These are phyloP conservation scores for Ogataea philodendri DNA, from an alignment of 805 yeast genomes.

Conservation along the genomic window DNA sequence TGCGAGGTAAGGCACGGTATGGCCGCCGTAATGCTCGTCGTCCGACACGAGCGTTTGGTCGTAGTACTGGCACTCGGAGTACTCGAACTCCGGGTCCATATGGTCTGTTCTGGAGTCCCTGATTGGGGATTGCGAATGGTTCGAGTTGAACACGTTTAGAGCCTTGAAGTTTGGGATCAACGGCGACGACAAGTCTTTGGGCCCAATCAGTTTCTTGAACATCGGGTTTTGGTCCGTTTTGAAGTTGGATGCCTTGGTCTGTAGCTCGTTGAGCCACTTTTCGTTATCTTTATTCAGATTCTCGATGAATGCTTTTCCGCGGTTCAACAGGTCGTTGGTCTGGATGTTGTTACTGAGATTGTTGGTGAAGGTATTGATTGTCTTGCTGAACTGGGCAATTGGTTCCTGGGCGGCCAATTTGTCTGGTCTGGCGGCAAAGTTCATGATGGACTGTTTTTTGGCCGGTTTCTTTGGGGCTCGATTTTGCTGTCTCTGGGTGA, in stretches of 20 bases:
- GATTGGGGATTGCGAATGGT: too few relatives aligned
- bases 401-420: slow-evolving; percentile 1
- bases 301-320: slow-evolving; percentile 28
- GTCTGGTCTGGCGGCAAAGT: slow-evolving; percentile 2
- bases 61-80: slow-evolving; percentile 26
- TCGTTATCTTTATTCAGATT: slow-evolving; percentile 27
- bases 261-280: slow-evolving; percentile 23
- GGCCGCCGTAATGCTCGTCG: slow-evolving; percentile 9
- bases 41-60: slow-evolving; percentile 17
- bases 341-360: slow-evolving; percentile 26
- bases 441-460: slow-evolving; percentile 12
- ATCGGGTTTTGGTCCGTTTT: slow-evolving; percentile 12
- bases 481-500: slow-evolving; percentile 6
- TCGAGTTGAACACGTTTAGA: slow-evolving; percentile 13
- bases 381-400: slow-evolving; percentile 14
- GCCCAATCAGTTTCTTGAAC: slow-evolving; percentile 9
- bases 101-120: slow-evolving; percentile 1
- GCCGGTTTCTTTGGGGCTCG: too few relatives aligned
- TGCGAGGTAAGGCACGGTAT: slow-evolving; percentile 6
- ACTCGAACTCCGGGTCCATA: slow-evolving; percentile 12
- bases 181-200: slow-evolving; percentile 1
- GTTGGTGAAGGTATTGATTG: slow-evolving; percentile 25
- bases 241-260: slow-evolving; percentile 15
- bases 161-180: slow-evolving; percentile 6
- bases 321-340: slow-evolving; percentile 25